Base-by-base conservation (phyloP, 306 rosid genomes). In the Neltuma alba region DNA sequence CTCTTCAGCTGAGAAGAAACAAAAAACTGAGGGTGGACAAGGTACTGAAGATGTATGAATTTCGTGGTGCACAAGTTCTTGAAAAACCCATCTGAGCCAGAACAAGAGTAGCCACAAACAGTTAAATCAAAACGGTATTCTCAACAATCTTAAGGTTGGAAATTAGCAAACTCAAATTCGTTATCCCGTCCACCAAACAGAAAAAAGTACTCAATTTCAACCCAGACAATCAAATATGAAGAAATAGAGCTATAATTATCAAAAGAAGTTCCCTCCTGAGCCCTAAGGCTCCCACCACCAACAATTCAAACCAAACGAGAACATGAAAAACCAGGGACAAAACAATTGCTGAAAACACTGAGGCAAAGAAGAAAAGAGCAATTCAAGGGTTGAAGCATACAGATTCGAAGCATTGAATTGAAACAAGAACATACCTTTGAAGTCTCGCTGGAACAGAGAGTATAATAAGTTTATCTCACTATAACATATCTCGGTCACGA, bases 221-320 rank as follows among this genome's bases (percentile, higher is more conserved):
- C 67, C 62, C 18, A 75, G 8, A 80, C 48, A 69, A 30, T 74
- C 55, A 76, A 79, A 23, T 21, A 36, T 34, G 70, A 80, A 70
- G 23, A 69, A 25, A 42, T 3, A 60, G 76, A 78, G 31, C 14
- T 52, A 73, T 78, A 71, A 13, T 9, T 52, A 74, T 33, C 42
- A 33, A 2, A 8, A 13, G 5, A 16, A 48, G 36, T 67, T n/a
- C 71, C 40, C 12, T n/a, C 13, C 68, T 80, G 81, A 90, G 79
- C 98, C 93, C 93, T 90, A 91, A 77, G 5, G 34, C 42, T 70
- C n/a, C 36, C 48, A 73, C 45, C 70, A 66, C 66, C 31, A 37
- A 72, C 38, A 68, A 72, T 15, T 78, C 36, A 36, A 18, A 23
- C 62, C 9, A 79, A 34, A 80, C 80, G 71, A n/a, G 48, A 16